phyloP scores from a whole-genome alignment of 305 asterid species.

The Solanum chacoense region DNA sequence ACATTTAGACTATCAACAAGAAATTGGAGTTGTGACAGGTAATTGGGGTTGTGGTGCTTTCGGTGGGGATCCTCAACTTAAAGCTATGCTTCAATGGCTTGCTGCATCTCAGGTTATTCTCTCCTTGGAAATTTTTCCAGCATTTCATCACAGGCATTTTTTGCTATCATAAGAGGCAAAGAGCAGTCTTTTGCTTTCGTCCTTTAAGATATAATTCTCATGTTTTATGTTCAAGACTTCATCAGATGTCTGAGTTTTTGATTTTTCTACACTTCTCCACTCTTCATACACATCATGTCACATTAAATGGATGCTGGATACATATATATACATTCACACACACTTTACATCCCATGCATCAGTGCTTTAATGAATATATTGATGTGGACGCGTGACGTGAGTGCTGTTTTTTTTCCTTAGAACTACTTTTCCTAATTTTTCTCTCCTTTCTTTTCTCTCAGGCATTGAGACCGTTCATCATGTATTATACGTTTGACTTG shows the following conservation, averaged over 20 bases:
- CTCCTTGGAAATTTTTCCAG: neutral
- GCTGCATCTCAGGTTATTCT: conserved; percentile 69
- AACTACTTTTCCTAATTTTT: neutral
- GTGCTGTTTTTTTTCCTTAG: neutral
- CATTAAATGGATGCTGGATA: neutral
- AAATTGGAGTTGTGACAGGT: conserved; percentile 73
- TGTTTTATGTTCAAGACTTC: neutral
- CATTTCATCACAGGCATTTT: neutral
- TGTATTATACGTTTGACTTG: conserved; percentile 55
- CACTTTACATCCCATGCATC: neutral
- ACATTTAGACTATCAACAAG: conserved; percentile 8
- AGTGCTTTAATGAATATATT: neutral
- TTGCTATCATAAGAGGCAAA: neutral
- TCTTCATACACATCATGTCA: neutral
- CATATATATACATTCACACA: neutral
- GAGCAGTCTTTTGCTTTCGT: neutral
- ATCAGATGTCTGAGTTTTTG: neutral
- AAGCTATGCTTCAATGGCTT: conserved; percentile 76
- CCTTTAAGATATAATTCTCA: neutral
- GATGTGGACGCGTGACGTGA: neutral
- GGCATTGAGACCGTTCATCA: conserved; percentile 62
- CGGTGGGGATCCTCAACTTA: conserved; percentile 85
- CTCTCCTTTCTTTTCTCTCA: conserved; percentile 5
- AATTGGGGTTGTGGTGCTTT: conserved; percentile 99
- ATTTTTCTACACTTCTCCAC: neutral